Evolutionary conservation across 2,329 filamentous ascomycete species (phyloP).

Genomic region (Trichoderma koningii): DNA sequence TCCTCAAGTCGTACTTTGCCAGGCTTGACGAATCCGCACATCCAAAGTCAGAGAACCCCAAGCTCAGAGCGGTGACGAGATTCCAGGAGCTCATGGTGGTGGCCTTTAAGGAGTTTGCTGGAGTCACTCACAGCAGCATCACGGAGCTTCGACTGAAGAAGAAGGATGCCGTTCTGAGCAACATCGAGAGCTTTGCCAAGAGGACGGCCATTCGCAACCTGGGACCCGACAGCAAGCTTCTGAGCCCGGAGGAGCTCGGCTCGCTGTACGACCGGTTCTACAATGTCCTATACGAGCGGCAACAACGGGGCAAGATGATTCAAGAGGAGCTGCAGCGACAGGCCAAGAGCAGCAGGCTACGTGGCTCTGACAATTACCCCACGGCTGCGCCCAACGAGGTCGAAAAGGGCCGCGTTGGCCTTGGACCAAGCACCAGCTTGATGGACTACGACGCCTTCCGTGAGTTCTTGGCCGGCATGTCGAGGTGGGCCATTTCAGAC

Average conservation of each 20-base stretch:
- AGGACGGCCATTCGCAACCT: conserved; percentile 94
- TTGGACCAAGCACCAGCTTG: conserved; percentile 83
- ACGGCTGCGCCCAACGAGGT: conserved; percentile 53
- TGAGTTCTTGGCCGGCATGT: conserved; percentile 86
- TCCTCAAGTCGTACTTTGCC: conserved; percentile 92
- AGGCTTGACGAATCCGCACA: conserved; percentile 94
- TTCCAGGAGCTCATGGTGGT: conserved; percentile 99
- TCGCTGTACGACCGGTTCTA: conserved; percentile 95
- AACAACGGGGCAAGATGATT: conserved; percentile 76
- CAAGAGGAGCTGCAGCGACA: conserved; percentile 72
- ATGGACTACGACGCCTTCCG: conserved; percentile 98
- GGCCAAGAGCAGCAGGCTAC: conserved; percentile 58
- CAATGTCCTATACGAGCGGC: conserved; percentile 83
- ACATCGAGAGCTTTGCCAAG: conserved; percentile 97
- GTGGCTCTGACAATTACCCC: conserved; percentile 43
- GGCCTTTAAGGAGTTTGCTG: conserved; percentile 96
- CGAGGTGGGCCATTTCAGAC: conserved; percentile 92
- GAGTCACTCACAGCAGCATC: conserved; percentile 90
- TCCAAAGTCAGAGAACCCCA: conserved; percentile 92
- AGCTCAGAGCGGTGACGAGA: conserved; percentile 86
- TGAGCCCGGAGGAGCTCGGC: conserved; percentile 82
- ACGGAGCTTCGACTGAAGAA: conserved; percentile 87
- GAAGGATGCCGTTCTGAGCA: conserved; percentile 90
- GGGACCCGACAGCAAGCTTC: conserved; percentile 89
- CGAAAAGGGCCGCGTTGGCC: conserved; percentile 82